Conservation (phyloP, 179 eudicot species). For the Camellia oleifera region DNA sequence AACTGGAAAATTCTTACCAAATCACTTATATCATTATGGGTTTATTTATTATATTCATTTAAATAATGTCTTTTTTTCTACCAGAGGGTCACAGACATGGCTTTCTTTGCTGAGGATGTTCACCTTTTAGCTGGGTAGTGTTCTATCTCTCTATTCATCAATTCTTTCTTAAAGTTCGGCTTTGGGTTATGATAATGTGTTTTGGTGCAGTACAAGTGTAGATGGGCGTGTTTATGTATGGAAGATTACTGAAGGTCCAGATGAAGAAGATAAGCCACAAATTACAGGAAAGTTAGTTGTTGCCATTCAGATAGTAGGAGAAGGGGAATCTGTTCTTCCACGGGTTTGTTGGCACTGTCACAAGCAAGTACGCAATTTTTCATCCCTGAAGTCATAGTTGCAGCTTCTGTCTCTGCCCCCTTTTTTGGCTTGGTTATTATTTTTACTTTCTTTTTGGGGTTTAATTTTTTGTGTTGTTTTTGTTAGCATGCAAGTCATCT, state of each 20-base stretch:
- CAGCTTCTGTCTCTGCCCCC: neutral
- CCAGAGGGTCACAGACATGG: constrained; percentile 99
- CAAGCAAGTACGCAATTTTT: constrained; percentile 60
- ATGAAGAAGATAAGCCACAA: constrained; percentile 83
- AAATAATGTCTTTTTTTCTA: constrained; percentile 11
- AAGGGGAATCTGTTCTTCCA: constrained; percentile 81
- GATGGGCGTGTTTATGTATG: constrained; percentile 91
- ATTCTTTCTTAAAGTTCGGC: constrained; percentile 2
- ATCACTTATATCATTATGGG: neutral
- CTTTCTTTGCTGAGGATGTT: constrained; percentile 97
- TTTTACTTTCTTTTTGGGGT: constrained; percentile 2
- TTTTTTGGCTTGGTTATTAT: neutral
- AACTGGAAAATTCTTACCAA: neutral
- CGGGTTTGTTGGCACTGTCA: constrained; percentile 99
- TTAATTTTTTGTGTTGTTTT: neutral
- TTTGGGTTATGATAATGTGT: constrained; percentile 24
- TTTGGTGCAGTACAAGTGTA: constrained; percentile 74
- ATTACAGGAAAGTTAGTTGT: constrained; percentile 69
- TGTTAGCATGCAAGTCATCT: neutral
- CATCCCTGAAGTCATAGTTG: neutral
- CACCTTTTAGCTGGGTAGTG: constrained; percentile 94
- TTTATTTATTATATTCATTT: constrained; percentile 1
- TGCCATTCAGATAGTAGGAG: constrained; percentile 77
- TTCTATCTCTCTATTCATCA: constrained; percentile 7
- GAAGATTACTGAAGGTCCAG: constrained; percentile 90